Evolutionary conservation across 2,329 filamentous ascomycete genomes (phyloP).

Genomic region (Diaporthe humulicola): DNA sequence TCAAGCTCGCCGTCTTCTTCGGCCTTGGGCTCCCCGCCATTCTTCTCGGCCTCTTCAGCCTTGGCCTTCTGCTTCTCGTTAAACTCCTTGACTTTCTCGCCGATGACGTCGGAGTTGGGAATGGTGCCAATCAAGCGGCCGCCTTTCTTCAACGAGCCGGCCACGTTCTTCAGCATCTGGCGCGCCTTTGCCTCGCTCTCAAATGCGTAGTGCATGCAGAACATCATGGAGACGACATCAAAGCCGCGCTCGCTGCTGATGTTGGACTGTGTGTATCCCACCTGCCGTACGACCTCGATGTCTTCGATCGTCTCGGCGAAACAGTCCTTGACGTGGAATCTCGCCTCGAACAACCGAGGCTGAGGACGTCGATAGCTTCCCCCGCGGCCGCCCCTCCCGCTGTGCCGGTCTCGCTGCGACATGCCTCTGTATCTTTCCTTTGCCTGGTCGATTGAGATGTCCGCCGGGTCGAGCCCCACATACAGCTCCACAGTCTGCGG

Average conservation of each 20-base stretch:
- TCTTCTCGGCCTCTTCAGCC: conserved; percentile 49
- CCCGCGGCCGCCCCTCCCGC: conserved; percentile 60
- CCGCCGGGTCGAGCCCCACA: conserved; percentile 92
- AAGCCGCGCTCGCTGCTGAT: conserved; percentile 84
- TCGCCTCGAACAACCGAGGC: conserved; percentile 80
- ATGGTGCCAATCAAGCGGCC: conserved; percentile 95
- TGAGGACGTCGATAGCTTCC: conserved; percentile 61
- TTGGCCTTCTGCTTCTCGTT: conserved; percentile 70
- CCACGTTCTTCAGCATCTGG: conserved; percentile 93
- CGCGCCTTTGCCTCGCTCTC: conserved; percentile 91
- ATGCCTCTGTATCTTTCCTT: conserved; percentile 85
- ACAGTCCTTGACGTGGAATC: conserved; percentile 93
- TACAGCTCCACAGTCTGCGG: conserved; percentile 94
- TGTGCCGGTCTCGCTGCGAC: conserved; percentile 70
- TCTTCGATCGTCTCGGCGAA: conserved; percentile 88
- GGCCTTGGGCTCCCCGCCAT: conserved; percentile 53
- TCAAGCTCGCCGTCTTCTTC: conserved; percentile 59
- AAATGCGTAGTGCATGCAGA: conserved; percentile 99
- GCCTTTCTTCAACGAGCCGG: conserved; percentile 90
- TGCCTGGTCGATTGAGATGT: conserved; percentile 92
- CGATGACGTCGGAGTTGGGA: conserved; percentile 95
- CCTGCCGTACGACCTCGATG: conserved; percentile 83
- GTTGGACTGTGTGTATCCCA: conserved; percentile 86
- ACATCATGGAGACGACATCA: conserved; percentile 99
- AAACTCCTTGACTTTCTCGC: conserved; percentile 81